Evolutionary conservation across 2,329 filamentous ascomycete species (phyloP).

Genomic region (Nothophoma quercina): DNA sequence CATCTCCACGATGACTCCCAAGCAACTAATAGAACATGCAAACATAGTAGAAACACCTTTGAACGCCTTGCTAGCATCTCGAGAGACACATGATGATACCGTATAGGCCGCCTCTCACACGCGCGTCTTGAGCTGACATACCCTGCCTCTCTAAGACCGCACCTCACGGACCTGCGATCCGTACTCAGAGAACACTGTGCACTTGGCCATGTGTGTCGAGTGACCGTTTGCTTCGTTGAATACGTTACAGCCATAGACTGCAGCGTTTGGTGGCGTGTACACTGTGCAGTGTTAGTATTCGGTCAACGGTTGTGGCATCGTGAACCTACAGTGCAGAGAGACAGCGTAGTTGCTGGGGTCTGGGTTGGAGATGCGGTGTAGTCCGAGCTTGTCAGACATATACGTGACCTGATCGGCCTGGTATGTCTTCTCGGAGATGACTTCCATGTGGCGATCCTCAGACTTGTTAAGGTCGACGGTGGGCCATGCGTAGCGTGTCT

Average conservation of each 20-base stretch:
- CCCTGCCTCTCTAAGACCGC: not conserved
- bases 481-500: constrained; percentile 83
- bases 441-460: constrained; percentile 62
- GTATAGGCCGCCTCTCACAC: no score
- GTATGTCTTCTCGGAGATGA: constrained; percentile 74
- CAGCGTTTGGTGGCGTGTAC: constrained; percentile 89
- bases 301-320: not conserved
- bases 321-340: constrained; percentile 73
- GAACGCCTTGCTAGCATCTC: no score
- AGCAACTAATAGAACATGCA: no score
- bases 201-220: constrained; percentile 37
- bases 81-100: no score
- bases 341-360: constrained; percentile 77
- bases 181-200: constrained; percentile 46
- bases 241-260: constrained; percentile 79
- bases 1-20: no score
- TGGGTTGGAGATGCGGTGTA: constrained; percentile 83
- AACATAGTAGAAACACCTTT: no score
- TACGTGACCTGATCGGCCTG: constrained; percentile 80
- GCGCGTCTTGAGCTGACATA: no score
- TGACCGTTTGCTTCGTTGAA: constrained; percentile 78
- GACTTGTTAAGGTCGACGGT: constrained; percentile 55
- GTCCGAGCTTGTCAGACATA: constrained; percentile 86
- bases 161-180: constrained; percentile 22
- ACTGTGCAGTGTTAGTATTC: constrained; percentile 52